Evolutionary conservation across 345 rosid genomes (phyloP).

Genomic region (Dipteronia sinensis): DNA sequence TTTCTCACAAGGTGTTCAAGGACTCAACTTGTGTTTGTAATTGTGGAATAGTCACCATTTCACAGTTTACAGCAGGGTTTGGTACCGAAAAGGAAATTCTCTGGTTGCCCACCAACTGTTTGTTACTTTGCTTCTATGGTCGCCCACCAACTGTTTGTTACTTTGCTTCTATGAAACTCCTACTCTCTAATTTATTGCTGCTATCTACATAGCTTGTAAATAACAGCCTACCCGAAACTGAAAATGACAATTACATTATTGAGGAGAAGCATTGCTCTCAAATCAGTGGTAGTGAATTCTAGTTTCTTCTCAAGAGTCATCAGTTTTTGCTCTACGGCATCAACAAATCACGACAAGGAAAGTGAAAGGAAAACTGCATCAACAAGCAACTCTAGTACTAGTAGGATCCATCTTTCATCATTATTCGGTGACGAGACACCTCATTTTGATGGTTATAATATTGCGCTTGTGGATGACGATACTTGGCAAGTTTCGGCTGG

Average conservation of each 20-base stretch:
- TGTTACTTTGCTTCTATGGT: conserved; percentile 31
- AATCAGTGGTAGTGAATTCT: not conserved
- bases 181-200: not conserved
- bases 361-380: conserved; percentile 14
- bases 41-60: not conserved
- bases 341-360: conserved; percentile 3
- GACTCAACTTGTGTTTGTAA: too few species aligned
- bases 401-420: conserved; percentile 35
- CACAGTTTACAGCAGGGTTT: not conserved
- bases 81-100: not conserved
- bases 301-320: conserved; percentile 25
- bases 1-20: too few species aligned
- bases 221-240: not conserved
- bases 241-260: conserved; percentile 34
- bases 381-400: conserved; percentile 8
- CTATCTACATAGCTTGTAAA: not conserved
- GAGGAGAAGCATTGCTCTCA: conserved; percentile 27
- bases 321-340: not conserved
- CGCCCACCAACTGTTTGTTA: conserved; percentile 37
- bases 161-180: conserved; percentile 26
- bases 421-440: conserved; percentile 30
- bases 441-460: conserved; percentile 16
- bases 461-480: conserved; percentile 78
- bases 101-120: conserved; percentile 29
- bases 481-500: conserved; percentile 72